Conservation (phyloP, 495 filamentous ascomycete species). For the Tetracladium setigerum region DNA sequence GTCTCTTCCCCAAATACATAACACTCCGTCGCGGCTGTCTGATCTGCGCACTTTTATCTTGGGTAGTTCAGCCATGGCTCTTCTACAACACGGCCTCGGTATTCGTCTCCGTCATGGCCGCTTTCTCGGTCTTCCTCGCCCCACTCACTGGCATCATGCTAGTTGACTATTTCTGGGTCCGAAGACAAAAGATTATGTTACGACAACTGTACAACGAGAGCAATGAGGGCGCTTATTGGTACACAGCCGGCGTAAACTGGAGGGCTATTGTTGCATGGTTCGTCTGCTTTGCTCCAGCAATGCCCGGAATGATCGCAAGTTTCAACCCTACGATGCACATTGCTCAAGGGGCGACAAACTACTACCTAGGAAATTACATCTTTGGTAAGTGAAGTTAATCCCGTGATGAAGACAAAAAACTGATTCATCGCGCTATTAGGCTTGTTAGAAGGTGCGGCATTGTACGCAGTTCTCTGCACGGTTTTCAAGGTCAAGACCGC, state of each 20-base stretch:
- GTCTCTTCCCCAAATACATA: slow-evolving; percentile 36
- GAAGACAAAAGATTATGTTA: slow-evolving; percentile 25
- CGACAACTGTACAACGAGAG: slow-evolving; percentile 26
- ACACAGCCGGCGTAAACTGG: slow-evolving; percentile 29
- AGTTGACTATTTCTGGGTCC: slow-evolving; percentile 33
- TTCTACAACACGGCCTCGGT: slow-evolving; percentile 36
- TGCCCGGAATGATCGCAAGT: slow-evolving; percentile 17
- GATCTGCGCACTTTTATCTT: slow-evolving; percentile 30
- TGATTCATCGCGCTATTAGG: neutral
- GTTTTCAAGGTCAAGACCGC: slow-evolving; percentile 15
- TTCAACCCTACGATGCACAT: slow-evolving; percentile 10
- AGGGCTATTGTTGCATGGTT: slow-evolving; percentile 34
- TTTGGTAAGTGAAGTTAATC: neutral
- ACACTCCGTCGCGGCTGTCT: slow-evolving; percentile 38
- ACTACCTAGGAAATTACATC: too few relatives aligned
- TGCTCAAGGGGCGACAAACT: neutral
- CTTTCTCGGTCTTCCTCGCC: slow-evolving; percentile 40
- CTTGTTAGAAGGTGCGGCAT: neutral
- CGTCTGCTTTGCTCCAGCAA: slow-evolving; percentile 22
- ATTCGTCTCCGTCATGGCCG: slow-evolving; percentile 41
- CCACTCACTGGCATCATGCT: slow-evolving; percentile 14
- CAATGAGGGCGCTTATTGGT: slow-evolving; percentile 29
- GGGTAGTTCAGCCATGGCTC: slow-evolving; percentile 41
- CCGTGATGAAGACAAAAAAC: neutral
- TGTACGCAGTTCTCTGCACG: slow-evolving; percentile 14